These are phyloP conservation scores for Teratosphaeria gauchensis DNA, from an alignment of 2,329 filamentous ascomycete genomes.

Conservation along the genomic window DNA sequence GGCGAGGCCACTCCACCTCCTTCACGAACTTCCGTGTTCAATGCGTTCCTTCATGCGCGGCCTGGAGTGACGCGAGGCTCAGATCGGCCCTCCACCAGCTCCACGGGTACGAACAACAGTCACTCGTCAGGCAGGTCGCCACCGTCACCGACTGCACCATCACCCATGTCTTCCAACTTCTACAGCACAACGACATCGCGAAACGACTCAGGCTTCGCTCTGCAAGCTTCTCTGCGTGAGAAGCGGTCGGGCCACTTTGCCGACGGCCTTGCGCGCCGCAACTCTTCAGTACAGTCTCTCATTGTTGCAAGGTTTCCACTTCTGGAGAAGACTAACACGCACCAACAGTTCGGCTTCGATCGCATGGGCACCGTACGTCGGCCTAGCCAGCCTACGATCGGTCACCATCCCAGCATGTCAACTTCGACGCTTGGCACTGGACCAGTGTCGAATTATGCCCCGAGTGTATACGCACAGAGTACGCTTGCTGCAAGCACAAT, in stretches of 20 bases:
- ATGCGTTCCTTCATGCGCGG: constrained; percentile 74
- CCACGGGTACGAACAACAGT: constrained; percentile 35
- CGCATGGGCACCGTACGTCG: constrained; percentile 57
- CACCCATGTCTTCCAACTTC: constrained; percentile 70
- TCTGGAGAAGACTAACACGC: constrained; percentile 22
- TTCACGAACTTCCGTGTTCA: constrained; percentile 64
- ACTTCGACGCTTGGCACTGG: constrained; percentile 51
- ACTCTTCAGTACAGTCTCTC: constrained; percentile 56
- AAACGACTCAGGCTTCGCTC: constrained; percentile 82
- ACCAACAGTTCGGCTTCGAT: constrained; percentile 59
- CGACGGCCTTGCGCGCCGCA: constrained; percentile 56
- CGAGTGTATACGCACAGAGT: constrained; percentile 77
- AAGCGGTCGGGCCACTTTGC: constrained; percentile 79
- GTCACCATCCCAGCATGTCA: constrained; percentile 51
- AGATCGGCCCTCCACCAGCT: constrained; percentile 70
- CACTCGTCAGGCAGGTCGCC: constrained; percentile 37
- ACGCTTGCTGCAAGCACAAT: constrained; percentile 76
- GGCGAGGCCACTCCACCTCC: constrained; percentile 50
- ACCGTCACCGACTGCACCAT: constrained; percentile 62
- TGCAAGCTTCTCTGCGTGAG: constrained; percentile 78
- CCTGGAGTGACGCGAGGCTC: constrained; percentile 47
- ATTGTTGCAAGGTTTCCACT: constrained; percentile 18
- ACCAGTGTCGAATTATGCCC: constrained; percentile 51
- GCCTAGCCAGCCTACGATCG: constrained; percentile 43
- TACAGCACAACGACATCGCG: constrained; percentile 73